Base-by-base conservation (phyloP, 2,329 filamentous ascomycete genomes). In the Colletotrichum orchidophilum region DNA sequence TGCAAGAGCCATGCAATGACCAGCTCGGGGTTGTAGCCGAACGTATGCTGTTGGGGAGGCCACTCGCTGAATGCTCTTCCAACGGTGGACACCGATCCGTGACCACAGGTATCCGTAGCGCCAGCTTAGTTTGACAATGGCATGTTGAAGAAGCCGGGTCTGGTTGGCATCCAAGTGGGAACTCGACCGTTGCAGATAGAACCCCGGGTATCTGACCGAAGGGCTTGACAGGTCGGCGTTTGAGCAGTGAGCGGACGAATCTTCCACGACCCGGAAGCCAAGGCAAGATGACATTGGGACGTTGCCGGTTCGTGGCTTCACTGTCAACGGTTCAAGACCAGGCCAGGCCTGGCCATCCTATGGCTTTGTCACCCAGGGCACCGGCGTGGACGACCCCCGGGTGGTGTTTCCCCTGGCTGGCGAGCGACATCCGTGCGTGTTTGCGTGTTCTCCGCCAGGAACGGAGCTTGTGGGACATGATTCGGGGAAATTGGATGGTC, bases 401-500 rank as follows among this genome's bases (percentile, higher is more conserved):
- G 35, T 24, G 39, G 18, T 31, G 35, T 60, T 24, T 55, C 21
- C 50, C 50, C 50, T 13, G 18, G 35, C 50, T 13, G 18, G 35
- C 52, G 52, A 63, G 63, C 58, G 58, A 27, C 64, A 71, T 71
- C 68, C 58, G 68, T 71, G 68, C 68, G 58, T 71, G 42, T 35
- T 59, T 71, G 68, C 68, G 58, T 71, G 42, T 35, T 59, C 31
- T 59, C 52, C 42, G 59, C 13, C 39, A 54, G 55, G 53, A 7
- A 62, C 68, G 64, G 57, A 68, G 53, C 58, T 53, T 68, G 68
- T 71, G 68, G 64, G 53, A 71, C 64, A 71, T 71, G 68, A 71
- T 68, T 71, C 68, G 68, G 68, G 68, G 68, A 71, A 68, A 71
- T 71, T 71, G 58, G 58, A 63, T 59, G 52, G 68, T 49, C 18